Conservation (phyloP, 345 rosid genomes). For the Sapria himalayana region DNA sequence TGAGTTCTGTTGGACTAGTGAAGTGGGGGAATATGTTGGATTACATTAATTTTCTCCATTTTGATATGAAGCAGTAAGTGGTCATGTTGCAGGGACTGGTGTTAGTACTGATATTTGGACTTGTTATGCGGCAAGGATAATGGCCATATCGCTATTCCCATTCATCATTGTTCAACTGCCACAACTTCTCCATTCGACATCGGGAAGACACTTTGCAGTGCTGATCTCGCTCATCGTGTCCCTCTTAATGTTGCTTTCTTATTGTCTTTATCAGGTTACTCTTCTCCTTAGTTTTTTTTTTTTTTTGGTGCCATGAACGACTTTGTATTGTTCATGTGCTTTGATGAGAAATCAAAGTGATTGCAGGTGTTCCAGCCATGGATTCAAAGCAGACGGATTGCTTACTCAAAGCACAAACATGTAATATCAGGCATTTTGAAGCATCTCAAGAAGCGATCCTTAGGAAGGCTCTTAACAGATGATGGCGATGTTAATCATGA, state of each 20-base stretch:
- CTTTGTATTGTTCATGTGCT: too few species aligned
- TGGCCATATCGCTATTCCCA: conserved; percentile 67
- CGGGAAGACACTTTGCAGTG: conserved; percentile 52
- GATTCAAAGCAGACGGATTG: conserved; percentile 64
- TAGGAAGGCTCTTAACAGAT: conserved; percentile 44
- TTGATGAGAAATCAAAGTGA: too few species aligned
- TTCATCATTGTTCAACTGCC: conserved; percentile 72
- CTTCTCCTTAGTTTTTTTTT: too few species aligned
- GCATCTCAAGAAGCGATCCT: conserved; percentile 38
- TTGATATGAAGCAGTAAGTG: too few species aligned
- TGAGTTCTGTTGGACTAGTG: too few species aligned
- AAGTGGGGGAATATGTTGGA: too few species aligned
- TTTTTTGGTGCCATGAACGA: too few species aligned
- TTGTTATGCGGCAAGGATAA: conserved; percentile 60
- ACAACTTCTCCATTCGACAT: conserved; percentile 39
- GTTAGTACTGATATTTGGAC: conserved; percentile 69
- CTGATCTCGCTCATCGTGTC: conserved; percentile 49
- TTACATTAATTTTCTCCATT: too few species aligned
- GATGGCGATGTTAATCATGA: conserved; percentile 36
- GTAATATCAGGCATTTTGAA: conserved; percentile 49
- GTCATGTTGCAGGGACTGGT: too few species aligned
- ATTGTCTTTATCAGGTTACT: conserved; percentile 80
- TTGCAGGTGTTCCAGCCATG: conserved; percentile 54
- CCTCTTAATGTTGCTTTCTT: conserved; percentile 33
- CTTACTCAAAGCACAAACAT: conserved; percentile 54